Conservation (phyloP, 2,329 filamentous ascomycete genomes). For the Fusarium sp. region DNA sequence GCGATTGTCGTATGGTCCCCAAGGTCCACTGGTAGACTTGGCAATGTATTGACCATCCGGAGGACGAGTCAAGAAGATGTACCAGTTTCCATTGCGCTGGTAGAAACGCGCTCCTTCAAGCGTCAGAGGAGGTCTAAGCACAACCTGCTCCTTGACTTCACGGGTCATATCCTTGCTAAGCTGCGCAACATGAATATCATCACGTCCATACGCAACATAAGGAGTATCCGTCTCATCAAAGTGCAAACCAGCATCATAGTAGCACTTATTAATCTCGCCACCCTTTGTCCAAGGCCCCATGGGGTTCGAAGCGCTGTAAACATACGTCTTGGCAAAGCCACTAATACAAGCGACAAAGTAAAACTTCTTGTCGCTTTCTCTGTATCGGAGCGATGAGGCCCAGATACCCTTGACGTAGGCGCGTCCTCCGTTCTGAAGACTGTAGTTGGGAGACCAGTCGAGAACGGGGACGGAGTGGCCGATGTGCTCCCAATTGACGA, state of each 20-base stretch:
- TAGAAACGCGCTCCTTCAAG: slow-evolving; percentile 67
- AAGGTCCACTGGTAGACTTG: slow-evolving; percentile 55
- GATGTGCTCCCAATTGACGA: slow-evolving; percentile 62
- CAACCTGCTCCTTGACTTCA: slow-evolving; percentile 18
- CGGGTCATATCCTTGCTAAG: slow-evolving; percentile 54
- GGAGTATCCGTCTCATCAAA: slow-evolving; percentile 67
- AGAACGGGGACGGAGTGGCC: slow-evolving; percentile 54
- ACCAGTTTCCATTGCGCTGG: slow-evolving; percentile 64
- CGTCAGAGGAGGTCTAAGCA: background rate
- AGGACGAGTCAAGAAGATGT: slow-evolving; percentile 62
- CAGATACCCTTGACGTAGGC: slow-evolving; percentile 67
- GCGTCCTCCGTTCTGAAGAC: slow-evolving; percentile 50
- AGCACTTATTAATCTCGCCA: slow-evolving; percentile 61
- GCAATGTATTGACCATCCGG: slow-evolving; percentile 60
- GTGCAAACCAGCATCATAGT: slow-evolving; percentile 67
- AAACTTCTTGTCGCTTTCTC: slow-evolving; percentile 22
- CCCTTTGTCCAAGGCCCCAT: slow-evolving; percentile 56
- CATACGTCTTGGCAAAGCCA: slow-evolving; percentile 55
- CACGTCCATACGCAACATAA: slow-evolving; percentile 64
- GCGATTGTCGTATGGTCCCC: slow-evolving; percentile 61
- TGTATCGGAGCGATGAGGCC: slow-evolving; percentile 54
- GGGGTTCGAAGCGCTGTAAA: slow-evolving; percentile 60
- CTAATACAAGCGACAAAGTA: slow-evolving; percentile 55
- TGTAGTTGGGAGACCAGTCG: slow-evolving; percentile 8
- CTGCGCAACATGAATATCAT: slow-evolving; percentile 62